Evolutionary conservation across 768 basidiomycete genomes (phyloP), one percentile per base, ranked within the genome.

Genomic region (Hygrophoropsis aurantiaca): DNA sequence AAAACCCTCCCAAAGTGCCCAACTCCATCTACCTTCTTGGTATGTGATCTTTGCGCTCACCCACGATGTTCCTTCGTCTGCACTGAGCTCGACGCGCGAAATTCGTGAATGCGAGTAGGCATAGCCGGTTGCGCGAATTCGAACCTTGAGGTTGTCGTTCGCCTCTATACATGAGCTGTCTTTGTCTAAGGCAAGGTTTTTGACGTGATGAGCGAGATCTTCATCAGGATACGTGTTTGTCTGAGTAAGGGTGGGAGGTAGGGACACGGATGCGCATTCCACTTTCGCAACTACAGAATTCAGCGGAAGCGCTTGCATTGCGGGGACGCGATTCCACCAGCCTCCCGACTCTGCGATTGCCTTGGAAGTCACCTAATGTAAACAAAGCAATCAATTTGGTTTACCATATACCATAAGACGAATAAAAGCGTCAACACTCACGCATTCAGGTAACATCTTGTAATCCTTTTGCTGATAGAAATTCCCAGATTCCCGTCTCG

Each of bases 381-480:
- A 38, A 38, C n/a, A 16, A 21, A 16, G 44, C 27, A 30, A 49
- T n/a, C n/a, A n/a, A n/a, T n/a, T n/a, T n/a, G n/a, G n/a, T 13
- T 36, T 41, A n/a, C 54, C 46, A 13, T 50, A 44, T 3, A 49
- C 47, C 11, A 52, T 50, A n/a, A 49, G 30, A n/a, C 51, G 26
- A n/a, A n/a, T n/a, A n/a, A n/a, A n/a, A n/a, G n/a, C n/a, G 15
- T 10, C 24, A 33, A 23, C 32, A 59, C 72, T 36, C 54, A 79
- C 77, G 38, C 68, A 56, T 11, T 81, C 74, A 7, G 82, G 81
- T 15, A 83, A 61, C 44, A 86, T 65, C 52, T 81, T 86, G 64
- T 87, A 89, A 60, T 87, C 86, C 4, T 73, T 73, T 60, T 85
- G 83, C 52, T 87, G 84, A 57, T 85, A 87, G 61, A 80, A 85